A percentile compares a stretch with the other conserved stretches of the same genome.
These are phyloP conservation scores for Fusarium armeniacum DNA, from an alignment of 2,329 filamentous ascomycete species.

Conservation along the genomic window DNA sequence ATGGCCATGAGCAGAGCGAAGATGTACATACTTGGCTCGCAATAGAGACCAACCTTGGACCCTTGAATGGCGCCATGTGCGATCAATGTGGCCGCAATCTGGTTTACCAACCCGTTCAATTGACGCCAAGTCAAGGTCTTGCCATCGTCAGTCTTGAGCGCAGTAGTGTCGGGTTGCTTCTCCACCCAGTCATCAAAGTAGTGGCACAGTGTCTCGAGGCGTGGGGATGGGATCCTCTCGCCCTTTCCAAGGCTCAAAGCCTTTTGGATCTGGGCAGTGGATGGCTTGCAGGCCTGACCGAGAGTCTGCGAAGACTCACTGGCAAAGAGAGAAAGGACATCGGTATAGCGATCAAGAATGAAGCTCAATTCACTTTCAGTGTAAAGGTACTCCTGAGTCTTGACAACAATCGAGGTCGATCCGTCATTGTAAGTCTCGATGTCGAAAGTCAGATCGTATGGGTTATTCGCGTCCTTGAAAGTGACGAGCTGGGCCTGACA, in stretches of 20 bases:
- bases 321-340: not conserved
- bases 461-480: constrained; percentile 10
- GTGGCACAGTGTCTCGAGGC: not conserved
- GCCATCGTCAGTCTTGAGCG: not conserved
- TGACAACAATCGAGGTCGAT: not conserved
- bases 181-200: constrained; percentile 7
- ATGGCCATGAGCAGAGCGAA: not conserved
- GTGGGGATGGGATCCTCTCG: not conserved
- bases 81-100: not conserved
- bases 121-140: not conserved
- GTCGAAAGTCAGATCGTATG: constrained; percentile 9
- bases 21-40: constrained; percentile 3
- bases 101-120: not conserved
- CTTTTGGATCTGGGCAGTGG: not conserved
- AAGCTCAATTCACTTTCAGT: not conserved
- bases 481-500: constrained; percentile 6
- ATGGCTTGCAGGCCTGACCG: not conserved
- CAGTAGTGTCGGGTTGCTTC: not conserved
- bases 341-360: not conserved
- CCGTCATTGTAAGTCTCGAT: constrained; percentile 4
- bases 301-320: not conserved
- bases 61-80: not conserved
- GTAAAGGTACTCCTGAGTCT: constrained; percentile 11
- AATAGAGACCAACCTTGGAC: constrained; percentile 1
- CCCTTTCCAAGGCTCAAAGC: constrained; percentile 3